These are phyloP conservation scores for Plasmodium chabaudi DNA, from an alignment of 169 alveolate species.

Conservation along the genomic window DNA sequence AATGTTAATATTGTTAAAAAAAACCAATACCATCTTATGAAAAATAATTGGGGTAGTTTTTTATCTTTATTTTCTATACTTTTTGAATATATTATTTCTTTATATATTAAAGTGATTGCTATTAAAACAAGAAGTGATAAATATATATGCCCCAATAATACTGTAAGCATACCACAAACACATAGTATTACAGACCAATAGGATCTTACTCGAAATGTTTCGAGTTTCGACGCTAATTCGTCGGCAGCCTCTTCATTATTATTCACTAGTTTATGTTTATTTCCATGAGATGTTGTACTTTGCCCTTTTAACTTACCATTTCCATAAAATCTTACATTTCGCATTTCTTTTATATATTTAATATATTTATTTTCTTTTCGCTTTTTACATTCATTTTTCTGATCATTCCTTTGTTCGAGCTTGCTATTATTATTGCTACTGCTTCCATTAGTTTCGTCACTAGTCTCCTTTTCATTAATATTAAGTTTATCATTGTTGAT, in stretches of 20 bases:
- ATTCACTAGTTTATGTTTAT: background rate
- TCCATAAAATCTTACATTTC: constrained; percentile 6
- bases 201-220: constrained; percentile 76
- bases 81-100: constrained; percentile 76
- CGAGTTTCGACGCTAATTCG: constrained; percentile 1
- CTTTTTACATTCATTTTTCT: constrained; percentile 27
- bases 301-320: constrained; percentile 1
- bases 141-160: constrained; percentile 94
- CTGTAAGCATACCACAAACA: constrained; percentile 80
- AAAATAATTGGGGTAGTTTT: constrained; percentile 64
- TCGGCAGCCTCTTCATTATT: background rate
- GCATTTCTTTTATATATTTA: constrained; percentile 26
- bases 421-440: constrained; percentile 1
- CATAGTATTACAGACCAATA: constrained; percentile 88
- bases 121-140: constrained; percentile 88
- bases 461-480: constrained; percentile 5
- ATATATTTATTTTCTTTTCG: constrained; percentile 24
- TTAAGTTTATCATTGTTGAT: background rate
- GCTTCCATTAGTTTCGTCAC: constrained; percentile 11
- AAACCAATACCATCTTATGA: constrained; percentile 72
- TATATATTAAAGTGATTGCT: constrained; percentile 78
- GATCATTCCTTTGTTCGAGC: constrained; percentile 5
- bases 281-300: background rate
- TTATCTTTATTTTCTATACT: constrained; percentile 66
- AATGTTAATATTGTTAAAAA: constrained; percentile 75